Evolutionary conservation across 2,329 filamentous ascomycete genomes (phyloP).

Genomic region (Graphilbum fragrans): DNA sequence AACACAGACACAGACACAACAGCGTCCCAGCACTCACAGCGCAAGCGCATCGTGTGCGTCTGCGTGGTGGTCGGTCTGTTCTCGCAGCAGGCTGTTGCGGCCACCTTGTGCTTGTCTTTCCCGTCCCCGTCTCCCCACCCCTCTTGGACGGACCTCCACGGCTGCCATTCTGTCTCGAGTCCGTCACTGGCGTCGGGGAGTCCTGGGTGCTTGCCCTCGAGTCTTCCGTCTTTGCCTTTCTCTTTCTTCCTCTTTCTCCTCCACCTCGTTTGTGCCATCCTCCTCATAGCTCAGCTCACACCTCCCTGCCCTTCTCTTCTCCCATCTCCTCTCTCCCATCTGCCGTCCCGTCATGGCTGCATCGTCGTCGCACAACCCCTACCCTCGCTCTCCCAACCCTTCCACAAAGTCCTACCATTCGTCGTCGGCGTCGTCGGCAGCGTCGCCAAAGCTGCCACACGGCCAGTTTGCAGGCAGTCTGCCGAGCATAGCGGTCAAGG

Average conservation of each 20-base stretch:
- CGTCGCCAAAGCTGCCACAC: constrained; percentile 40
- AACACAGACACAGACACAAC: too few relatives aligned
- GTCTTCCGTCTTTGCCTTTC: neutral
- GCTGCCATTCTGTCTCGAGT: neutral
- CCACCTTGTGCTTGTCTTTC: too few relatives aligned
- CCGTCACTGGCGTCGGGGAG: neutral
- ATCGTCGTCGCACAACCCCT: constrained; percentile 42
- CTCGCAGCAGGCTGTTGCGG: too few relatives aligned
- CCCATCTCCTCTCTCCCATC: neutral
- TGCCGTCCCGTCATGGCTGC: constrained; percentile 34
- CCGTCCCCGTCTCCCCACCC: too few relatives aligned
- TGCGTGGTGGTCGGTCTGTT: too few relatives aligned
- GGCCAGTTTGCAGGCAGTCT: constrained; percentile 39
- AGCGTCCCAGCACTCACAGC: too few relatives aligned
- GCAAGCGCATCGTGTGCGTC: too few relatives aligned
- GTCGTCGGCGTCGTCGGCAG: constrained; percentile 49
- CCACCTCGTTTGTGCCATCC: neutral
- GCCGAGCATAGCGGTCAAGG: neutral
- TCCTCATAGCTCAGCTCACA: neutral
- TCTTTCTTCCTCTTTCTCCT: neutral
- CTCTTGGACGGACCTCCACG: too few relatives aligned
- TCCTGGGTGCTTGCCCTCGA: neutral
- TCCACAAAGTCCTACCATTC: constrained; percentile 53
- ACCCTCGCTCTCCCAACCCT: constrained; percentile 48
- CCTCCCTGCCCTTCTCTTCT: neutral